Evolutionary conservation across 805 yeast genomes (phyloP).

Genomic region (Candida andamanensis): DNA sequence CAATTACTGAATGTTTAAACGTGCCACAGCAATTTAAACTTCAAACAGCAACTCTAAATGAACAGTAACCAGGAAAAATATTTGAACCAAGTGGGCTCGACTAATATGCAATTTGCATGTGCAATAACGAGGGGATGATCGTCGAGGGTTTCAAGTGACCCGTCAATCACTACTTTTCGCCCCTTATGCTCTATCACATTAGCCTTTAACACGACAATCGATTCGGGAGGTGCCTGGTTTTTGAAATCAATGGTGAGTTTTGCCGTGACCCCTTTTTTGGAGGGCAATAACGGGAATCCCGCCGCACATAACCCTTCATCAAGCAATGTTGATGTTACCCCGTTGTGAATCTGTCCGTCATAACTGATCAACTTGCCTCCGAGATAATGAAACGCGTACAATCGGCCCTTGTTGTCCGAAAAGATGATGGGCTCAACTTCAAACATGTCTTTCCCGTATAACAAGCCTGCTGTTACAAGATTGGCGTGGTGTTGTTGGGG

Average conservation of each 20-base stretch:
- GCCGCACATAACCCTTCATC: conserved; percentile 85
- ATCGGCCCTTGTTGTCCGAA: conserved; percentile 45
- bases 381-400: conserved; percentile 64
- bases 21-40: too few species aligned
- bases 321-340: conserved; percentile 68
- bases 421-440: conserved; percentile 76
- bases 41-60: conserved; percentile 1
- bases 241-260: conserved; percentile 60
- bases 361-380: conserved; percentile 63
- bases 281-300: conserved; percentile 80
- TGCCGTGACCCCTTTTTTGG: conserved; percentile 86
- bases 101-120: conserved; percentile 62
- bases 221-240: conserved; percentile 56
- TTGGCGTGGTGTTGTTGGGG: conserved; percentile 57
- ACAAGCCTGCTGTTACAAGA: conserved; percentile 67
- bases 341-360: conserved; percentile 75
- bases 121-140: conserved; percentile 44
- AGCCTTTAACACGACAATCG: conserved; percentile 64
- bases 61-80: conserved; percentile 44
- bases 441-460: conserved; percentile 61
- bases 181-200: conserved; percentile 64
- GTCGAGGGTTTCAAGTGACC: conserved; percentile 49
- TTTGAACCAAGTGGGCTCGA: conserved; percentile 86
- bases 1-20: too few species aligned
- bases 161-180: conserved; percentile 75